A percentile compares a stretch with the other conserved stretches of the same genome.
phyloP scores from a whole-genome alignment of 495 filamentous ascomycete genomes.

The Peziza echinospora region DNA sequence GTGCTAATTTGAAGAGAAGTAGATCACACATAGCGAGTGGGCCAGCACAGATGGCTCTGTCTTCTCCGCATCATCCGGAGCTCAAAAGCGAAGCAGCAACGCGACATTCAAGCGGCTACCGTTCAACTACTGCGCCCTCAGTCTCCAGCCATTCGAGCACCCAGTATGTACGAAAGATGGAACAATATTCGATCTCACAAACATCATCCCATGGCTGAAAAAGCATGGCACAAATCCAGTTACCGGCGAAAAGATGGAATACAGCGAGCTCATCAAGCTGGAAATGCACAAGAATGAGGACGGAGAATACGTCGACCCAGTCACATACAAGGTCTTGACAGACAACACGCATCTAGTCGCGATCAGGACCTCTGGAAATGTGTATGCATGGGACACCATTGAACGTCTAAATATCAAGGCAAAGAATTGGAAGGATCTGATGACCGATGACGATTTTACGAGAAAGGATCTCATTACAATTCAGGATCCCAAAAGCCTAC shows the following conservation, averaged over 20 bases:
- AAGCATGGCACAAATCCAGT: constrained; percentile 84
- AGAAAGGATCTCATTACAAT: constrained; percentile 89
- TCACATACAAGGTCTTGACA: constrained; percentile 91
- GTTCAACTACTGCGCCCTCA: constrained; percentile 95
- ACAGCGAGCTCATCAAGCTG: constrained; percentile 71
- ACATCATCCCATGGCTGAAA: constrained; percentile 77
- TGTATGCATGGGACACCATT: constrained; percentile 87
- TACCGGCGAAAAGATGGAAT: constrained; percentile 53
- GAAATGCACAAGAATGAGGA: constrained; percentile 83
- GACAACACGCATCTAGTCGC: constrained; percentile 96
- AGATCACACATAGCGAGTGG: constrained; percentile 88
- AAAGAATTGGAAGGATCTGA: constrained; percentile 86
- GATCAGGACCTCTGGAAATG: constrained; percentile 56
- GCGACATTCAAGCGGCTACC: constrained; percentile 69
- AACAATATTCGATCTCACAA: constrained; percentile 67
- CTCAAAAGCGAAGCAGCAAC: constrained; percentile 25
- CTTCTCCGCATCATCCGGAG: constrained; percentile 29
- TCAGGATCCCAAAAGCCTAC: constrained; percentile 87
- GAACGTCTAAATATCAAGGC: constrained; percentile 91
- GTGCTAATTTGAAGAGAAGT: constrained; percentile 12
- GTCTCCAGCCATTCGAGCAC: constrained; percentile 73
- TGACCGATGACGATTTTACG: constrained; percentile 69
- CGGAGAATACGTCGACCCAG: constrained; percentile 83
- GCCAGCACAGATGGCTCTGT: constrained; percentile 67
- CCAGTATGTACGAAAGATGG: constrained; percentile 64